Base-by-base conservation (phyloP, 2,329 filamentous ascomycete species). In the Hirsutella rhossiliensis region DNA sequence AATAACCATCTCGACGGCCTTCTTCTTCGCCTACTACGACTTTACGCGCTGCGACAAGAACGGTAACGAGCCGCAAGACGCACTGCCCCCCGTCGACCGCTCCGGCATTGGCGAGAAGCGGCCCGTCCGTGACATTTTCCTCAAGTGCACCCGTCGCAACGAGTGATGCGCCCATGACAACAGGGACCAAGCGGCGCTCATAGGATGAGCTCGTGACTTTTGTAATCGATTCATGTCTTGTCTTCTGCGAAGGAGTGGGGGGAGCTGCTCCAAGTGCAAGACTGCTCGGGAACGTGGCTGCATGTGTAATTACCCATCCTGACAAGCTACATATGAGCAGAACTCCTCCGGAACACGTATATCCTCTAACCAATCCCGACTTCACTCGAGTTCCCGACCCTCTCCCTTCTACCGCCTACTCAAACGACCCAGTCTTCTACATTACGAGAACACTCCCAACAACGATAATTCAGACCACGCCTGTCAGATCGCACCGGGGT, bases 1-100 rank as follows among this genome's bases (percentile, higher is more conserved):
- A 52, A 66, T 68, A 44, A 68, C 64, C 41, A 56, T 76, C 47
- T 69, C 73, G 28, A 65, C 62, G 0, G 69, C 69, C 1, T 64
- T 68, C 39, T 73, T 75, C 44, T 43, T 72, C 13, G 65, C 71
- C 4, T 62, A 62, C 36, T 76, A 75, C 43, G 66, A 74, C 44
- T 69, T 67, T 45, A 51, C 60, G 11, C 57, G 72, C 3, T 52
- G 54, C n/a, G 64, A 75, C 36, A 54, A 55, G 37, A 43, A 59
- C 3, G 71, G 69, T 0, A 59, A 58, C 19, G 41, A 45, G 12
- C 42, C 38, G 17, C 40, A 37, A 4, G 28, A 40, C 20, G 45
- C 44, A 9, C 27, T 54, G 23, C 52, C 52, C 2, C 3, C 18
- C 1, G 19, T 48, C 19, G 41, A 51, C 15, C 43, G 40, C 8